phyloP scores from a whole-genome alignment of 2,329 filamentous ascomycete species.

The Rutstroemia sp. region DNA sequence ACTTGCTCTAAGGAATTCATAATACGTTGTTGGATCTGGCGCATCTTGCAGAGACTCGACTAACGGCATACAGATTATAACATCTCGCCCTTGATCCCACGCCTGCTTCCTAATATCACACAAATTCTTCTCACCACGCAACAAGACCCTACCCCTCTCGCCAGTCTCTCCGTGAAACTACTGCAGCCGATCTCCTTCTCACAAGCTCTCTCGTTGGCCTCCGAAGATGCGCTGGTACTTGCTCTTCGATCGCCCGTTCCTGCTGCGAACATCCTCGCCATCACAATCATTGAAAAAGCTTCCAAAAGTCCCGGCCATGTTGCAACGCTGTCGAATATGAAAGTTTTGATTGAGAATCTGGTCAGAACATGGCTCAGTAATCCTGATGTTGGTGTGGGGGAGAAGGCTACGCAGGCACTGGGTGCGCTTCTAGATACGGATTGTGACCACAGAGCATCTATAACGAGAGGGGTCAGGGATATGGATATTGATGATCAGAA shows the following conservation, averaged over 20 bases:
- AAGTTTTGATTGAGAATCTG: constrained; percentile 40
- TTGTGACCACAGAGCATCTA: constrained; percentile 33
- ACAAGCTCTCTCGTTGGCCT: constrained; percentile 43
- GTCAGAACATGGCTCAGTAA: constrained; percentile 46
- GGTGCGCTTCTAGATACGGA: constrained; percentile 49
- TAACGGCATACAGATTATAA: constrained; percentile 37
- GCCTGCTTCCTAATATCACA: constrained; percentile 46
- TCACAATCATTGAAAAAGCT: constrained; percentile 50
- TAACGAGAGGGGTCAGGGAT: constrained; percentile 27
- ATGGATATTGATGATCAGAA: constrained; percentile 33
- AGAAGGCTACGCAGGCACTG: constrained; percentile 43
- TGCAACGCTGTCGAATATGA: constrained; percentile 43
- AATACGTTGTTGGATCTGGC: no score
- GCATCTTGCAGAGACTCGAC: no score
- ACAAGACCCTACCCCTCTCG: constrained; percentile 43
- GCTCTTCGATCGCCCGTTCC: constrained; percentile 47
- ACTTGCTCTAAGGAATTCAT: no score
- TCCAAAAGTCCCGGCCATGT: constrained; percentile 40
- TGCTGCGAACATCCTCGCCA: constrained; percentile 49
- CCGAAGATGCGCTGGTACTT: constrained; percentile 42
- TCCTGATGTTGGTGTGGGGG: constrained; percentile 47
- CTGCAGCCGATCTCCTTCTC: constrained; percentile 46
- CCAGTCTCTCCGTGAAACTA: constrained; percentile 48
- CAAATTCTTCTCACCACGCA: constrained; percentile 44
- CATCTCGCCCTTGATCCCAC: constrained; percentile 43